Conservation (phyloP, 1,284 basidiomycete species). For the Irpex sp. region DNA sequence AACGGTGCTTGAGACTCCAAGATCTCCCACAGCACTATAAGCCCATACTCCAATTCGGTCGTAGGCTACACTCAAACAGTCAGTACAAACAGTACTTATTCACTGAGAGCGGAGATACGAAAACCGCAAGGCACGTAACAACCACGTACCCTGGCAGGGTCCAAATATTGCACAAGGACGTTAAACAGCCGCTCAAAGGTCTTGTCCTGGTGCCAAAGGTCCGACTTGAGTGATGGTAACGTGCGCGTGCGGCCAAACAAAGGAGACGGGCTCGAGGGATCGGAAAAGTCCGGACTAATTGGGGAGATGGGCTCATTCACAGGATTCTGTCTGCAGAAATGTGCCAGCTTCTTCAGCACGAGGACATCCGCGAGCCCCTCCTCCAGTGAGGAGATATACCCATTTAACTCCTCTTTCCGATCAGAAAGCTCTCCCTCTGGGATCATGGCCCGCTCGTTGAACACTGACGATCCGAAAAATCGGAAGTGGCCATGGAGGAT, state of each 20-base stretch:
- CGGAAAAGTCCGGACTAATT: conserved; percentile 46
- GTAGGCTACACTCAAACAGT: conserved; percentile 40
- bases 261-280: conserved; percentile 24
- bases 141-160: conserved; percentile 49
- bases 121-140: background rate
- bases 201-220: conserved; percentile 66
- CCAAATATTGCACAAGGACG: conserved; percentile 56
- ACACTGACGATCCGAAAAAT: conserved; percentile 35
- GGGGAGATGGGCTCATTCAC: conserved; percentile 39
- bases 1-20: conserved; percentile 62
- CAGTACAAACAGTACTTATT: conserved; percentile 3
- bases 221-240: conserved; percentile 40
- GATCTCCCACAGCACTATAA: conserved; percentile 76
- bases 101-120: background rate
- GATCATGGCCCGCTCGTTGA: conserved; percentile 43
- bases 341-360: conserved; percentile 57
- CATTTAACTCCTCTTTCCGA: conserved; percentile 45
- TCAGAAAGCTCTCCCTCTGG: conserved; percentile 36
- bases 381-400: conserved; percentile 50
- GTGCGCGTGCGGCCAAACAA: conserved; percentile 31
- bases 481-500: background rate
- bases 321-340: conserved; percentile 59
- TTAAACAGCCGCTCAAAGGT: conserved; percentile 64
- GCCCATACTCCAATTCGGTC: conserved; percentile 65
- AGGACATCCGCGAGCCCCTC: conserved; percentile 45